Evolutionary conservation across 208 protist species (phyloP).

Genomic region (Polymyxa betae): DNA sequence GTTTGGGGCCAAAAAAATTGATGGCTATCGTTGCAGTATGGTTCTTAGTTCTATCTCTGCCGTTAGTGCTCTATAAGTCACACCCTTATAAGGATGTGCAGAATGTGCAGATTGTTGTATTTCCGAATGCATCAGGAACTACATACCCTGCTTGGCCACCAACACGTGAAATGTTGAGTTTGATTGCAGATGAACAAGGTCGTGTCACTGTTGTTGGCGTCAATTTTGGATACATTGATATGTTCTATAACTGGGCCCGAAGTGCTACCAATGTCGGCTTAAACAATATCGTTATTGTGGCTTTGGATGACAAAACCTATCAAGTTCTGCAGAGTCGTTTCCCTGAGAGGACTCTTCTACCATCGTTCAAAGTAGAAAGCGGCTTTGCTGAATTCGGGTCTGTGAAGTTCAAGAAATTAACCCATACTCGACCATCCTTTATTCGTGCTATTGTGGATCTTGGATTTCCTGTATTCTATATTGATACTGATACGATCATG

Average conservation of each 20-base stretch:
- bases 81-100: no score
- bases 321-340: background rate
- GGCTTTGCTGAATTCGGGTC: background rate
- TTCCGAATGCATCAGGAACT: no score
- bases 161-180: background rate
- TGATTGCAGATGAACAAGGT: background rate
- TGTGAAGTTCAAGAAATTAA: background rate
- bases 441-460: background rate
- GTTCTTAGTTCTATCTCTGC: no score
- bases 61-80: no score
- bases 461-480: background rate
- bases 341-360: background rate
- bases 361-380: background rate
- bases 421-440: background rate
- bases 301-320: background rate
- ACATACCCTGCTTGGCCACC: no score
- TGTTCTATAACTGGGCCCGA: background rate
- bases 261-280: background rate
- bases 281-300: background rate
- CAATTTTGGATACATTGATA: constrained; percentile 25
- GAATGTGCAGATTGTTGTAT: no score
- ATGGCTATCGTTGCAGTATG: no score
- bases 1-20: no score
- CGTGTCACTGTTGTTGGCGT: background rate
- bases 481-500: background rate